Evolutionary conservation across 2,329 filamentous ascomycete genomes (phyloP), one percentile per base, ranked within the genome.

Genomic region (Macrophomina pseudophaseolina): DNA sequence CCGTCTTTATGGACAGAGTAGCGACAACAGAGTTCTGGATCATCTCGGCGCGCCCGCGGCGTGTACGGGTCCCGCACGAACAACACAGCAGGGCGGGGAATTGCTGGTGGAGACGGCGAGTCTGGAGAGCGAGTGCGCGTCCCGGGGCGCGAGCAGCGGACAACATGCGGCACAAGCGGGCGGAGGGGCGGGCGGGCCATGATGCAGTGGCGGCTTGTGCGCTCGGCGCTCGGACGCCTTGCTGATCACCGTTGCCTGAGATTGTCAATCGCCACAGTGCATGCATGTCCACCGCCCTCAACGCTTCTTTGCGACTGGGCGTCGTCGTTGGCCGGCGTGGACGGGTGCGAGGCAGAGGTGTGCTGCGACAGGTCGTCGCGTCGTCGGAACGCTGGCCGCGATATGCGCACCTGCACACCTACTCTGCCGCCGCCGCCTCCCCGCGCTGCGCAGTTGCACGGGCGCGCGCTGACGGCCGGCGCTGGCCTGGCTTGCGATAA

Each of bases 31-130:
- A 38, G 8, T 35, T 49, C 33, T 62, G 58, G 58, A 62, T 62
- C 58, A 40, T 62, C 58, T 62, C 58, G 58, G 58, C 58, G 58
- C 58, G 44, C 28, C 58, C 58, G 58, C 56, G 32, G 44, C 44
- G 58, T 38, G 32, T 49, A 62, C 58, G 58, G 58, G 58, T 35
- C 58, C 44, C 58, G 58, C 58, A 48, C 58, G 58, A 48, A 62
- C 58, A 62, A 62, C 58, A 62, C 58, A 62, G 58, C 58, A 62
- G 30, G 58, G 58, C 58, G 58, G 58, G 58, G 58, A 49, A 49
- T 48, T 23, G 30, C 16, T 38, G 44, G 58, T 62, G 58, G 58
- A 48, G 56, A 59, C 44, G 28, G n/a, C 23, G 58, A 49, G 56
- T 60, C 58, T 51, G 58, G 58, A 62, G 58, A 62, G 58, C 58